Conservation (phyloP, 805 yeast species). For the Suhomyces tanzawaensis region DNA sequence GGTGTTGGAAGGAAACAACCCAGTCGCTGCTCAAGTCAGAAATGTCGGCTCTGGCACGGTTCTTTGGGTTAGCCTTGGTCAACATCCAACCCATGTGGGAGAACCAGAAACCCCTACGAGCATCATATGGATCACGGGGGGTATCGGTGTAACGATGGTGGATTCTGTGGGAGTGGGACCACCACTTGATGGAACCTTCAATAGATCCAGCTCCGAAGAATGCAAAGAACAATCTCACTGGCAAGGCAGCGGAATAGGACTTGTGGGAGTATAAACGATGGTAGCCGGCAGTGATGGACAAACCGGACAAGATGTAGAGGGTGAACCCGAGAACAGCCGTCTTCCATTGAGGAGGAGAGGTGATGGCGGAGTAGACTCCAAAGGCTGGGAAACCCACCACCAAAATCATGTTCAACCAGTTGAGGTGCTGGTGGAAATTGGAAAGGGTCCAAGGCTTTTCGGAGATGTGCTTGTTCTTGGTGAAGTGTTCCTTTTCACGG, state of each 20-base stretch:
- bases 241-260: conserved; percentile 61
- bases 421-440: conserved; percentile 74
- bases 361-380: conserved; percentile 48
- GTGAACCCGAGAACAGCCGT: conserved; percentile 53
- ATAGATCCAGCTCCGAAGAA: conserved; percentile 80
- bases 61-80: conserved; percentile 74
- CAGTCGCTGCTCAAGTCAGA: conserved; percentile 74
- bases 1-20: conserved; percentile 78
- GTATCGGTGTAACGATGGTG: conserved; percentile 89
- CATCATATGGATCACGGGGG: conserved; percentile 80
- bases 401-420: conserved; percentile 71
- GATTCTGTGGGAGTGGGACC: conserved; percentile 83
- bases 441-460: conserved; percentile 74
- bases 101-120: conserved; percentile 79
- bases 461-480: conserved; percentile 55
- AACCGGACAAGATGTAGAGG: conserved; percentile 59
- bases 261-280: conserved; percentile 80
- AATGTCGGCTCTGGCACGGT: conserved; percentile 78
- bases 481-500: conserved; percentile 38
- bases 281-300: conserved; percentile 82
- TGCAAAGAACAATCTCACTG: conserved; percentile 64
- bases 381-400: conserved; percentile 58
- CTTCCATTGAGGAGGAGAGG: conserved; percentile 49
- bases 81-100: conserved; percentile 89
- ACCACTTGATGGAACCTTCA: conserved; percentile 86